phyloP scores from a whole-genome alignment of 2,329 filamentous ascomycete genomes.

The Lomentospora prolificans region DNA sequence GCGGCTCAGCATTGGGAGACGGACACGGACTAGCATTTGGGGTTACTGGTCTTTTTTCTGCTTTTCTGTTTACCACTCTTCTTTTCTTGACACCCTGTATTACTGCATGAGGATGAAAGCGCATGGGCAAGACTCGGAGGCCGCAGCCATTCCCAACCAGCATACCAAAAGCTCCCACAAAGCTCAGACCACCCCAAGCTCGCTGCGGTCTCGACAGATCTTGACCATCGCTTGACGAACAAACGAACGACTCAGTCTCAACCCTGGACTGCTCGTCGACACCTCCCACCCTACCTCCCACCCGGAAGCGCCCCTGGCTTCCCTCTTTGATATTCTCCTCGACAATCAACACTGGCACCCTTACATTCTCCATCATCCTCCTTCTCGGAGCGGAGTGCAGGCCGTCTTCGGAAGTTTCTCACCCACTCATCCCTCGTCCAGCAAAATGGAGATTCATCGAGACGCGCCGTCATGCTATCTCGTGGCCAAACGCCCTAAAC shows the following conservation, averaged over 20 bases:
- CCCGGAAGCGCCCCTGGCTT: no score
- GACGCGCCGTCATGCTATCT: no score
- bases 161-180: background rate
- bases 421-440: background rate
- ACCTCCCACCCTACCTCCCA: no score
- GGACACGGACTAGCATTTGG: background rate
- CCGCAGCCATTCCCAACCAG: background rate
- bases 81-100: constrained; percentile 2
- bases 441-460: background rate
- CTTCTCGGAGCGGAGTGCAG: constrained; percentile 1
- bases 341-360: background rate
- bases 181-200: background rate
- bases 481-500: no score
- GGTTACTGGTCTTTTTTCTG: background rate
- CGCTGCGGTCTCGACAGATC: no score
- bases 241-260: background rate
- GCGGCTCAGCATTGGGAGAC: background rate
- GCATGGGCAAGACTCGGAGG: background rate
- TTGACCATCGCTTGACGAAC: no score
- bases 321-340: background rate
- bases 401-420: background rate
- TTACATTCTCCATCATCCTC: background rate
- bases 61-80: background rate
- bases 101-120: background rate
- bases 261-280: background rate